Evolutionary conservation across 305 asterid species (phyloP).

Genomic region (Fraxinus floribunda): DNA sequence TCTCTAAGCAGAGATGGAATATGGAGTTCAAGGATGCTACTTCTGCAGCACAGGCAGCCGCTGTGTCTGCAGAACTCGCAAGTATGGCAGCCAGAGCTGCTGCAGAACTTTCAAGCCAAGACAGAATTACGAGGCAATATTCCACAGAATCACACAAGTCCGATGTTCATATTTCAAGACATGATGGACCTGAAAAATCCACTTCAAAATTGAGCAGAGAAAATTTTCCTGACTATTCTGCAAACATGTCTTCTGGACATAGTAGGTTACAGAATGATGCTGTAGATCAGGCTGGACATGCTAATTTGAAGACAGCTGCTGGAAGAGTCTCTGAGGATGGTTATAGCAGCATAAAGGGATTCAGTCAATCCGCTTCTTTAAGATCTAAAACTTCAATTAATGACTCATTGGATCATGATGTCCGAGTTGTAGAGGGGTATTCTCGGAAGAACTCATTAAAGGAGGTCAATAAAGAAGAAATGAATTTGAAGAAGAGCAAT

Average conservation of each 20-base stretch:
- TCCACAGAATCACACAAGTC: constrained; percentile 41
- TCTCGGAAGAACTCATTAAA: constrained; percentile 30
- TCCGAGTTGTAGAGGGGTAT: constrained; percentile 34
- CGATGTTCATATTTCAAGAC: constrained; percentile 29
- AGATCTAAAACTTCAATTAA: constrained; percentile 41
- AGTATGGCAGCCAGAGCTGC: constrained; percentile 88
- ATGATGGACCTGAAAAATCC: constrained; percentile 28
- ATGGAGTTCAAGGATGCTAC: constrained; percentile 88
- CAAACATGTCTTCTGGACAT: constrained; percentile 27
- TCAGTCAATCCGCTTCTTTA: constrained; percentile 31
- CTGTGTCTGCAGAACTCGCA: constrained; percentile 83
- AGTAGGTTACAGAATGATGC: constrained; percentile 32
- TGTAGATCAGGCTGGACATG: constrained; percentile 25
- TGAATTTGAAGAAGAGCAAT: background rate
- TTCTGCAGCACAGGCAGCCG: constrained; percentile 87
- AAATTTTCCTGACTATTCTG: constrained; percentile 36
- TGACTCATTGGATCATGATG: constrained; percentile 26
- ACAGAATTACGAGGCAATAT: constrained; percentile 36
- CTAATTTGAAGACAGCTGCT: constrained; percentile 22
- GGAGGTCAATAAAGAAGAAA: constrained; percentile 23
- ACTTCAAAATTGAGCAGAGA: constrained; percentile 26
- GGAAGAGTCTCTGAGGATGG: constrained; percentile 32
- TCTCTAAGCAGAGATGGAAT: constrained; percentile 50
- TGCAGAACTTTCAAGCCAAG: constrained; percentile 62
- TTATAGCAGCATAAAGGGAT: constrained; percentile 31